A percentile compares a stretch with the other conserved stretches of the same genome.
phyloP scores from a whole-genome alignment of 495 filamentous ascomycete species.

The Clavariopsis aquatica region DNA sequence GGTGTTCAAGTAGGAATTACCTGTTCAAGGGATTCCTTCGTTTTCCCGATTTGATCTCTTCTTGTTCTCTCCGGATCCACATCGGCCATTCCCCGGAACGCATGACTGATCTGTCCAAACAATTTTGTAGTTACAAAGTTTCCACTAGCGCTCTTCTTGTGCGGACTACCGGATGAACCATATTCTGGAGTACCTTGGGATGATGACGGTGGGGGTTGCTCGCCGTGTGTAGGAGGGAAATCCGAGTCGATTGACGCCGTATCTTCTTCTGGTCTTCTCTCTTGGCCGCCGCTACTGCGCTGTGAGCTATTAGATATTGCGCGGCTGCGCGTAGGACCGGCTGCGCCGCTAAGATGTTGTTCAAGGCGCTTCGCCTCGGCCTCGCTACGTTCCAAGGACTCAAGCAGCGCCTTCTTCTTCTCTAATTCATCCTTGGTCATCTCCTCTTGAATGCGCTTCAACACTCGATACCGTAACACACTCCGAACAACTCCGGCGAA shows the following conservation, averaged over 20 bases:
- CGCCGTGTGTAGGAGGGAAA: slow-evolving; percentile 86
- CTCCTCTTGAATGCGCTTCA: slow-evolving; percentile 94
- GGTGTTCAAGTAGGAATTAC: slow-evolving; percentile 41
- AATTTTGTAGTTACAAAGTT: slow-evolving; percentile 88
- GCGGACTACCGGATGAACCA: slow-evolving; percentile 46
- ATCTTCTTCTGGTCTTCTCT: slow-evolving; percentile 58
- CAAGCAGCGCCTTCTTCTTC: slow-evolving; percentile 76
- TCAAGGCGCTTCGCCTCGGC: slow-evolving; percentile 89
- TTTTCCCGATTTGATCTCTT: slow-evolving; percentile 93
- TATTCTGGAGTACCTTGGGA: slow-evolving; percentile 50
- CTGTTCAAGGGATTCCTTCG: slow-evolving; percentile 69
- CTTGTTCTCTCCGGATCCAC: slow-evolving; percentile 91
- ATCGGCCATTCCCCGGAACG: slow-evolving; percentile 92
- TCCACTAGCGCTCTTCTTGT: slow-evolving; percentile 73
- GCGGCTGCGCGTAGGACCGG: slow-evolving; percentile 54
- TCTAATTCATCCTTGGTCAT: slow-evolving; percentile 90
- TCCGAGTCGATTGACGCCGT: slow-evolving; percentile 88
- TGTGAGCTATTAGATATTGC: slow-evolving; percentile 62
- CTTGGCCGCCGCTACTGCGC: slow-evolving; percentile 40
- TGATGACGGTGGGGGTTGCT: slow-evolving; percentile 63
- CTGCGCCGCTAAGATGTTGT: slow-evolving; percentile 76
- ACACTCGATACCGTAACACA: slow-evolving; percentile 80
- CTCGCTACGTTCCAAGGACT: slow-evolving; percentile 85
- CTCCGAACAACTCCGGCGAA: slow-evolving; percentile 91
- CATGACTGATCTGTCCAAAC: slow-evolving; percentile 92